These are phyloP conservation scores for Casuarina equisetifolia DNA, from an alignment of 306 rosid species.

Conservation along the genomic window DNA sequence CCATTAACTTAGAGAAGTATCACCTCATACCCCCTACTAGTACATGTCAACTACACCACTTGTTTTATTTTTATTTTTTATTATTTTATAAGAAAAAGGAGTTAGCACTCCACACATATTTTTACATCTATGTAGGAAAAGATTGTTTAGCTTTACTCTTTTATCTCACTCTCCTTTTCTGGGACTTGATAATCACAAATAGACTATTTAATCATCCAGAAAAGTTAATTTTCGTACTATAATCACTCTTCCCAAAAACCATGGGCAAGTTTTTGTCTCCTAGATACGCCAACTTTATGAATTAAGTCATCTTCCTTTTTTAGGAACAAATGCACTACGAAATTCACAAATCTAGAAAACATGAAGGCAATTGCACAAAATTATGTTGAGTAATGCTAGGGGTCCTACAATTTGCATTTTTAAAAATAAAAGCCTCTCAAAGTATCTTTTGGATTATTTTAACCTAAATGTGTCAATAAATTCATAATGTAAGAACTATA, in stretches of 20 bases:
- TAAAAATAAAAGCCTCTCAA: too few species aligned
- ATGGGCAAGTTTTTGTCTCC: background rate
- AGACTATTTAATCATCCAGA: background rate
- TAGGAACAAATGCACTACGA: background rate
- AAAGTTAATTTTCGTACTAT: too few species aligned
- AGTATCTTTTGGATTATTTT: too few species aligned
- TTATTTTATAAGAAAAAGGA: too few species aligned
- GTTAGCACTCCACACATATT: background rate
- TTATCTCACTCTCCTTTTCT: background rate
- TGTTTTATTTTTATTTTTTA: too few species aligned
- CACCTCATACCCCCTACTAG: background rate
- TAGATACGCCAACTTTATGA: background rate
- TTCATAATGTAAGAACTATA: too few species aligned
- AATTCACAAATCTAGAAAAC: background rate
- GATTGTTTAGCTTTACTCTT: background rate
- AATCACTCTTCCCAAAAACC: background rate
- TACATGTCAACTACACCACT: background rate
- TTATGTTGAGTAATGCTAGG: too few species aligned
- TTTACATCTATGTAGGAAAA: background rate
- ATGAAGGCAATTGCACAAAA: background rate
- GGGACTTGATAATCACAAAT: background rate
- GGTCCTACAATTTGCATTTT: too few species aligned
- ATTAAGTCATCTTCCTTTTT: background rate
- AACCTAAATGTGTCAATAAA: too few species aligned
- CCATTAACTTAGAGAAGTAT: background rate